Evolutionary conservation across 306 rosid species (phyloP).

Genomic region (Prunus mongolica): DNA sequence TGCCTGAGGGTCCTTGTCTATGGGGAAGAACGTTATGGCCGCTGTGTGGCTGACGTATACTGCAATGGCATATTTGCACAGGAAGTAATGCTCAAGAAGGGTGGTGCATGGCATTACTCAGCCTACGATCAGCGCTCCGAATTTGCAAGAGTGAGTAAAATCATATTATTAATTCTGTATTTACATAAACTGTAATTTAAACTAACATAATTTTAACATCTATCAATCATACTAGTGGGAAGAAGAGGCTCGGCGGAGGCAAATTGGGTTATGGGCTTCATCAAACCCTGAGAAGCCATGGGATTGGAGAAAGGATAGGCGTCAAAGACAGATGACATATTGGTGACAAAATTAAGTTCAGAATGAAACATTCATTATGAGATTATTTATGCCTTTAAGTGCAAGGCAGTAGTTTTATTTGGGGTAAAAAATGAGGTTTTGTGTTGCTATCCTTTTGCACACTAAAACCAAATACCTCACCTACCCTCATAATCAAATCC

Average conservation of each 20-base stretch:
- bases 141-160: conserved; percentile 51
- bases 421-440: too few species aligned
- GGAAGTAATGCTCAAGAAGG: conserved; percentile 90
- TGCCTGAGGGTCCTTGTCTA: conserved; percentile 72
- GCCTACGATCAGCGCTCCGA: conserved; percentile 78
- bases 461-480: too few species aligned
- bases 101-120: conserved; percentile 81
- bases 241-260: conserved; percentile 50
- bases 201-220: background rate
- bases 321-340: conserved; percentile 30
- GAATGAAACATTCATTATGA: background rate
- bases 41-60: conserved; percentile 67
- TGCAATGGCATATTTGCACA: conserved; percentile 68
- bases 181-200: too few species aligned
- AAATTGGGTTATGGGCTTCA: conserved; percentile 84
- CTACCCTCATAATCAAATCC: too few species aligned
- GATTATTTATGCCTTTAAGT: background rate
- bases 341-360: too few species aligned
- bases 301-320: conserved; percentile 76
- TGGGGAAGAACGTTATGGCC: conserved; percentile 79
- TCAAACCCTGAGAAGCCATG: conserved; percentile 91
- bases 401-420: too few species aligned
- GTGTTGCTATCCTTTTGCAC: too few species aligned
- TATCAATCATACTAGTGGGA: conserved; percentile 62
- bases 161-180: background rate